Base-by-base conservation (phyloP, 2,329 filamentous ascomycete species). In the Penicillium sp. region DNA sequence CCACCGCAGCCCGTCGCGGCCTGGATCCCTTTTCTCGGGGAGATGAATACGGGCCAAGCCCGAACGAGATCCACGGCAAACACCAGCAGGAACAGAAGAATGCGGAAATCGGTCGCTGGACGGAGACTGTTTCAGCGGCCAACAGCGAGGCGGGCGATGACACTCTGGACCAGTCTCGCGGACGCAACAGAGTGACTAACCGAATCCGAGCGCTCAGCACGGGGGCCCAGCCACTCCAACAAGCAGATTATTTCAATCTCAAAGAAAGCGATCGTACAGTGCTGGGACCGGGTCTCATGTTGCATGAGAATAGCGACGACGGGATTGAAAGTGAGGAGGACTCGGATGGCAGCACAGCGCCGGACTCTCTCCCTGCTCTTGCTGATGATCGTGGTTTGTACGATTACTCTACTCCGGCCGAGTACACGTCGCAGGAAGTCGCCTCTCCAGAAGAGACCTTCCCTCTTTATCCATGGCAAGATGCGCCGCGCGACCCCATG, bases 21-120 rank as follows among this genome's bases (percentile, higher is more conserved):
- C 67, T 86, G 35, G 80, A 78, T 40, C 84, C 85, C 9, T 70
- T 75, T 6, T 75, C 79, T 38, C 79, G 84, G 49, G 77, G 75
- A 4, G 72, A 82, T 57, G 73, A 75, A 17, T 78, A 78, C 50
- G 76, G 84, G 4, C 78, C 78, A 15, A 85, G 80, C 53, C 75
- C 85, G 8, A 83, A 84, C 53, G 83, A 87, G 28, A 74, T 85
- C 53, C 78, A 81, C 53, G 75, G 80, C 47, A 75, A 80, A 60
- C 79, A 81, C 54, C 75, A 80, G 37, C 73, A 80, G 35, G 78
- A 80, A 3, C 81, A 85, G 55, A 85, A 82, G 67, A 85, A 85
- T 60, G 76, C 79, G 9, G 83, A 85, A 57, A 84, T 87, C 37
- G 77, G 79, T 56, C 76, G 80, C 24, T 87, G 85, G 85, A 78